These are phyloP conservation scores for Phytophthora fragariae DNA, from an alignment of 352 stramenopile species.

Conservation along the genomic window DNA sequence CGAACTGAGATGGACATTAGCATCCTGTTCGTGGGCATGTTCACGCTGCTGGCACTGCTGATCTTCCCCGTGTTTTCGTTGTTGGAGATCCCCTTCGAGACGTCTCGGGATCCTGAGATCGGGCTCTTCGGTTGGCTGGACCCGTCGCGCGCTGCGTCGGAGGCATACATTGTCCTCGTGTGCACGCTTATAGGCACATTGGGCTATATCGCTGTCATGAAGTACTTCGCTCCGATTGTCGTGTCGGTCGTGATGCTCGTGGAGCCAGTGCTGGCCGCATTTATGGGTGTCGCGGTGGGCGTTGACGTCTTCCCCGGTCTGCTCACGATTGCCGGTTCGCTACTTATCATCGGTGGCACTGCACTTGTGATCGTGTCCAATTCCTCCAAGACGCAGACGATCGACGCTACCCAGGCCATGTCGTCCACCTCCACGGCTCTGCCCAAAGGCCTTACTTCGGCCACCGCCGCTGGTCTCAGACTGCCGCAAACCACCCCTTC, in stretches of 20 bases:
- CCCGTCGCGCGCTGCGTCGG: conserved; percentile 65
- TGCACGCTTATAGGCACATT: conserved; percentile 89
- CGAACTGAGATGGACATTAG: conserved; percentile 73
- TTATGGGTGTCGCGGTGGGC: conserved; percentile 76
- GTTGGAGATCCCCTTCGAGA: conserved; percentile 69
- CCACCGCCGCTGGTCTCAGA: conserved; percentile 30
- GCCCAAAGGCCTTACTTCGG: conserved; percentile 48
- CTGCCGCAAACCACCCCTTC: conserved; percentile 27
- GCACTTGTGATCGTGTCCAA: conserved; percentile 80
- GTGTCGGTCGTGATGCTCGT: conserved; percentile 90
- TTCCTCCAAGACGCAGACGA: conserved; percentile 78
- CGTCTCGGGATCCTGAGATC: conserved; percentile 72
- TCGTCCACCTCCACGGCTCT: conserved; percentile 51
- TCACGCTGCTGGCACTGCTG: conserved; percentile 71
- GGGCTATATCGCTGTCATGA: conserved; percentile 90
- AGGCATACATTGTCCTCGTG: conserved; percentile 88
- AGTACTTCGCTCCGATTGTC: conserved; percentile 93
- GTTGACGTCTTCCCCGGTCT: conserved; percentile 82
- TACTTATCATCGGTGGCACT: conserved; percentile 76
- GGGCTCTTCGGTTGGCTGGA: conserved; percentile 90
- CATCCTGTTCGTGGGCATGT: conserved; percentile 71
- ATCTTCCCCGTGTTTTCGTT: conserved; percentile 74
- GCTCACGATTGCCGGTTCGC: conserved; percentile 69
- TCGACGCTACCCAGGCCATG: conserved; percentile 86
- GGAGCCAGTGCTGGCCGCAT: conserved; percentile 82